phyloP scores from a whole-genome alignment of 176 grass and related monocot species.

The Ampelocalamus luodianensis region DNA sequence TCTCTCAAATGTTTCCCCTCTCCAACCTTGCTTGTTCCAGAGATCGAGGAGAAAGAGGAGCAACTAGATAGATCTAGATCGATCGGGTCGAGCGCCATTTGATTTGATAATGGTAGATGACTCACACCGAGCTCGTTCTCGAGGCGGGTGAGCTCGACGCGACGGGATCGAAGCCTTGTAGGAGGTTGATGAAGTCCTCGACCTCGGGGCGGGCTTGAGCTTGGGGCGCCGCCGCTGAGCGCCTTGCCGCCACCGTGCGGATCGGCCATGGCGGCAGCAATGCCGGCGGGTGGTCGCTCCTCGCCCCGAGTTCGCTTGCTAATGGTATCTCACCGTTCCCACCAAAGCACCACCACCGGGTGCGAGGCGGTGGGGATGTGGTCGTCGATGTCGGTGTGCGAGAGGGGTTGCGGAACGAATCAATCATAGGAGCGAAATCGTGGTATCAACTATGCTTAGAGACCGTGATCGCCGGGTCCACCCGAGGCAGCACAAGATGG shows the following conservation, averaged over 20 bases:
- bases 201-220: constrained; percentile 76
- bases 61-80: background rate
- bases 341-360: no score
- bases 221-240: constrained; percentile 43
- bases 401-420: no score
- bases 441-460: no score
- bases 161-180: constrained; percentile 96
- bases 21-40: background rate
- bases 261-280: constrained; percentile 67
- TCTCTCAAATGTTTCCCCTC: no score
- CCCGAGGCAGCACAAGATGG: no score
- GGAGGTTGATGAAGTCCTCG: constrained; percentile 99
- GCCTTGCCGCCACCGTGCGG: constrained; percentile 45
- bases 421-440: no score
- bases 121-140: constrained; percentile 79
- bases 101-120: background rate
- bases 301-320: background rate
- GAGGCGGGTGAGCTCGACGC: constrained; percentile 89
- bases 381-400: no score
- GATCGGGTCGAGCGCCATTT: background rate
- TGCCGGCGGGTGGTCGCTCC: constrained; percentile 11
- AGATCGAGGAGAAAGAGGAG: background rate
- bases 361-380: no score
- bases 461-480: no score
- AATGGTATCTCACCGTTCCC: no score